phyloP scores from a whole-genome alignment of 2,329 filamentous ascomycete genomes.

The Phyllosticta citrichinensis region DNA sequence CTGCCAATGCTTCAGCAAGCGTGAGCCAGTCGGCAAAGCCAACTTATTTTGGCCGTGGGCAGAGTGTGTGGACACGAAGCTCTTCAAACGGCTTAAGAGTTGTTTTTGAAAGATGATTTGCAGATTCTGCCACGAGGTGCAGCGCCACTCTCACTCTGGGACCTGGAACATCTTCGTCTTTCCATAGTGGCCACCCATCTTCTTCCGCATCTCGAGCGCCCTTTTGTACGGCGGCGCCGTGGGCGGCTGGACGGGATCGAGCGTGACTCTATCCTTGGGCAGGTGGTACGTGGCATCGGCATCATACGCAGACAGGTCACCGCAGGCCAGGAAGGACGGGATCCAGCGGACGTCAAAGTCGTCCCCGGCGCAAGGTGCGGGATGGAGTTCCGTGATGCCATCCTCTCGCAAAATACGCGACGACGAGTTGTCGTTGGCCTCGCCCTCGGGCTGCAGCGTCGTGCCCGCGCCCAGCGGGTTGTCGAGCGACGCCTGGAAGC shows the following conservation, averaged over 20 bases:
- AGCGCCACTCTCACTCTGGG: too few relatives aligned
- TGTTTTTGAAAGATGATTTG: too few relatives aligned
- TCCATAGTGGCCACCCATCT: constrained; percentile 65
- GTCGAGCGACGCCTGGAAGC: constrained; percentile 66
- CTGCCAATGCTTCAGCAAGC: too few relatives aligned
- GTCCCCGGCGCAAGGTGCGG: constrained; percentile 31
- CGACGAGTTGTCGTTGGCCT: constrained; percentile 12
- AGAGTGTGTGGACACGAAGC: too few relatives aligned
- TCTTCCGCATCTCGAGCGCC: constrained; percentile 73
- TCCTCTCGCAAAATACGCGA: constrained; percentile 31
- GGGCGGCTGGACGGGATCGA: constrained; percentile 89
- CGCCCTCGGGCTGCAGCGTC: constrained; percentile 42
- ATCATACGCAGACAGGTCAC: constrained; percentile 88
- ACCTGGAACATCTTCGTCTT: constrained; percentile 45
- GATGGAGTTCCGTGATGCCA: constrained; percentile 37
- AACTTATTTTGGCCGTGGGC: too few relatives aligned
- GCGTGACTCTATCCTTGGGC: constrained; percentile 72
- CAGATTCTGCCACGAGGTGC: too few relatives aligned
- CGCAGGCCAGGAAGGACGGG: constrained; percentile 92
- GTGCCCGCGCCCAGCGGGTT: constrained; percentile 60
- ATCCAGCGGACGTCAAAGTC: constrained; percentile 61
- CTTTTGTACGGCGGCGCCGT: constrained; percentile 92
- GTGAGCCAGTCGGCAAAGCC: too few relatives aligned
- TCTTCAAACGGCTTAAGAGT: too few relatives aligned
- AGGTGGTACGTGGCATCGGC: constrained; percentile 90